phyloP scores from a whole-genome alignment of 306 rosid genomes.

The Inga laurina region DNA sequence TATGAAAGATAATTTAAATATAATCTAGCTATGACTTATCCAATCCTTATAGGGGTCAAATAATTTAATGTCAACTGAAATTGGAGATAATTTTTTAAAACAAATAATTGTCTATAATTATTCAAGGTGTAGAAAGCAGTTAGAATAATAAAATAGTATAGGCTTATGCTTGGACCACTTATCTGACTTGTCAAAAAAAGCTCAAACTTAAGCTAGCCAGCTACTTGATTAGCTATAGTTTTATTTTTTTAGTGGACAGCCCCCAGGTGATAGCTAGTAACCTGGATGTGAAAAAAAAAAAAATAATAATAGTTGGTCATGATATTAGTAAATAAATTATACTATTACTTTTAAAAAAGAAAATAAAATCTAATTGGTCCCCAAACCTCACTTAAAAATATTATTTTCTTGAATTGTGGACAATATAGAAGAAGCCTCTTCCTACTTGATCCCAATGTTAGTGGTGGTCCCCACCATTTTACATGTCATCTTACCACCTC shows the following conservation, averaged over 20 bases:
- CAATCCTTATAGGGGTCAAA: background rate
- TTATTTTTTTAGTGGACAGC: background rate
- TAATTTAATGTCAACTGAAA: background rate
- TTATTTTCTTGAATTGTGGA: too few species aligned
- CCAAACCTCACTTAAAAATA: background rate
- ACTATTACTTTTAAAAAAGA: background rate
- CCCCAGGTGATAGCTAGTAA: background rate
- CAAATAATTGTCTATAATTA: too few species aligned
- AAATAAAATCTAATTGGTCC: background rate
- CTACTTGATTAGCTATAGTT: background rate
- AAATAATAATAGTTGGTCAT: background rate
- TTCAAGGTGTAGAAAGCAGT: background rate
- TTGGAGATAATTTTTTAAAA: background rate
- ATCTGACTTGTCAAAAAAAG: background rate
- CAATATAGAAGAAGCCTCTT: too few species aligned
- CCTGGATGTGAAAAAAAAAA: too few species aligned
- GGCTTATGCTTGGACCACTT: background rate
- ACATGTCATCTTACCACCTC: background rate
- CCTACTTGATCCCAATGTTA: too few species aligned
- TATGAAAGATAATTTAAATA: background rate
- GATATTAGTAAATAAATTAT: background rate
- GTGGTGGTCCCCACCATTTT: background rate
- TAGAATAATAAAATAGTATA: background rate
- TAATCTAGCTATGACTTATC: background rate
- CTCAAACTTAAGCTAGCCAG: background rate